These are phyloP conservation scores for Didymella arachidicola DNA, from an alignment of 2,329 filamentous ascomycete species.

Conservation along the genomic window DNA sequence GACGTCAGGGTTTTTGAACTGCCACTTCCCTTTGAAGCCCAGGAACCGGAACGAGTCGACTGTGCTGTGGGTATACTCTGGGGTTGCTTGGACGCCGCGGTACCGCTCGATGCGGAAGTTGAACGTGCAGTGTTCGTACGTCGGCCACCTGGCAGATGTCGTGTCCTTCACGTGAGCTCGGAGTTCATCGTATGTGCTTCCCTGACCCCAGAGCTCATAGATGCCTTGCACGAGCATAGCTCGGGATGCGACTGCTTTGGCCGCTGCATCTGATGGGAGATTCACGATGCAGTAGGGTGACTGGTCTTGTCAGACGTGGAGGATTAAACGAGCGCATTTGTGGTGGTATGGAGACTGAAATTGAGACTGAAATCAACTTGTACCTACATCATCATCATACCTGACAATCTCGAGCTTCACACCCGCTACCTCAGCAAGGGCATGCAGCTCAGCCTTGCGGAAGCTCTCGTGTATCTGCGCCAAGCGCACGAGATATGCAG, in stretches of 20 bases:
- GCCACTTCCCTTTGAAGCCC: conserved; percentile 78
- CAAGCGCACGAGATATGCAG: conserved; percentile 87
- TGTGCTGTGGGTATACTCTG: conserved; percentile 69
- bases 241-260: conserved; percentile 72
- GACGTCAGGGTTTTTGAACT: conserved; percentile 72
- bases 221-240: conserved; percentile 84
- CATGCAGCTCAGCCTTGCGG: conserved; percentile 80
- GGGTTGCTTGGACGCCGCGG: conserved; percentile 71
- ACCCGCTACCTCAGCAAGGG: conserved; percentile 74
- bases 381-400: conserved; percentile 76
- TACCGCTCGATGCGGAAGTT: conserved; percentile 87
- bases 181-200: conserved; percentile 70
- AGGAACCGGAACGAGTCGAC: conserved; percentile 86
- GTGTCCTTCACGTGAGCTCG: conserved; percentile 69
- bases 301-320: conserved; percentile 55
- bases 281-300: conserved; percentile 85
- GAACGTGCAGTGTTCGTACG: conserved; percentile 73
- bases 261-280: conserved; percentile 69
- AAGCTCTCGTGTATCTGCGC: conserved; percentile 92
- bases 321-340: neutral
- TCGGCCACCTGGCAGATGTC: conserved; percentile 70
- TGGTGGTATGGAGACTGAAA: too few relatives aligned
- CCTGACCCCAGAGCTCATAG: conserved; percentile 87
- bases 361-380: neutral
- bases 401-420: conserved; percentile 75